phyloP scores from a whole-genome alignment of 129 eudicot genomes.

The Mikania micrantha region DNA sequence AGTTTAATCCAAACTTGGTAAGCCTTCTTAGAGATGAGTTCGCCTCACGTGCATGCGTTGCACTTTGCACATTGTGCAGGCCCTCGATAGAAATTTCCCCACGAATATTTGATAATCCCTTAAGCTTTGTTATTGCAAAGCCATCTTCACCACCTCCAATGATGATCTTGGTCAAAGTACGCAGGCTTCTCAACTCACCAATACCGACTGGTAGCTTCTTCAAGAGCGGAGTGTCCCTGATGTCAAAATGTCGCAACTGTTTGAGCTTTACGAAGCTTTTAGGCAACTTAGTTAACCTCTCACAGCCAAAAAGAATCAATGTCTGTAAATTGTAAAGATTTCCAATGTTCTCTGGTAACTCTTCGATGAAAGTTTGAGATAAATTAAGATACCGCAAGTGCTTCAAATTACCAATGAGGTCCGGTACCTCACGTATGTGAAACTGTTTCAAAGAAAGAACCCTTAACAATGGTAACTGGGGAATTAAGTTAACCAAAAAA shows the following conservation, averaged over 20 bases:
- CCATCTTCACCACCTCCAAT: not conserved
- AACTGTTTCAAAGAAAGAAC: constrained; percentile 5
- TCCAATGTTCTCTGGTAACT: not conserved
- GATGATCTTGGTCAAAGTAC: not conserved
- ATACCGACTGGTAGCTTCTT: not conserved
- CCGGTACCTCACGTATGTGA: not conserved
- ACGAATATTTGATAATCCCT: not conserved
- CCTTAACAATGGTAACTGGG: not conserved
- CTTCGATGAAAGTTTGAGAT: not conserved
- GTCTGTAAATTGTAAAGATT: constrained; percentile 1
- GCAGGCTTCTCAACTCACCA: constrained; percentile 4
- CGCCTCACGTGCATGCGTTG: not conserved
- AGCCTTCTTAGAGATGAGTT: not conserved
- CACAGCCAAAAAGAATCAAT: not conserved
- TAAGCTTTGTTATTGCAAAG: not conserved
- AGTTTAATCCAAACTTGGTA: not conserved
- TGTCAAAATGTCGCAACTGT: not conserved
- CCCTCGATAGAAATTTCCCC: not conserved
- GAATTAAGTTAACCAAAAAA: not conserved
- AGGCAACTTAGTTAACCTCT: not conserved
- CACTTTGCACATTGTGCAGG: not conserved
- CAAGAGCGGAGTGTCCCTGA: not conserved
- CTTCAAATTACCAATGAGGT: not conserved
- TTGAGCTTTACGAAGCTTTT: not conserved
- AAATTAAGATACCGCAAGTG: constrained; percentile 18